Conservation (phyloP, 2,329 filamentous ascomycete species). For the Magnaporthiopsis poae region DNA sequence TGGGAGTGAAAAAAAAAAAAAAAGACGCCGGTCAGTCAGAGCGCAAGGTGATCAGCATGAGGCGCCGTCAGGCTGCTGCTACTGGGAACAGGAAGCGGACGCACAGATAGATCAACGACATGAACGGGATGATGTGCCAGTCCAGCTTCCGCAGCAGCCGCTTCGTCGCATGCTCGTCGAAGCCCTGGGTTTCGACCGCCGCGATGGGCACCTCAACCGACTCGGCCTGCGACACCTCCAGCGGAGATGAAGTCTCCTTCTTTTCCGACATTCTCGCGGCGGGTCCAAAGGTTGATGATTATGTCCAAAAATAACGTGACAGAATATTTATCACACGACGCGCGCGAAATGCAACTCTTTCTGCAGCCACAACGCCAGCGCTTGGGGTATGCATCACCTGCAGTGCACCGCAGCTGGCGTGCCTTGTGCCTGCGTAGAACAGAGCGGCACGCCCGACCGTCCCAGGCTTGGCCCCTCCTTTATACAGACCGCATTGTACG, state of each 20-base stretch:
- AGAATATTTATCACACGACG: too few relatives aligned
- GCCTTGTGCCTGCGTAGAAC: too few relatives aligned
- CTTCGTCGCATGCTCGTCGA: constrained; percentile 13
- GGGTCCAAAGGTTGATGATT: too few relatives aligned
- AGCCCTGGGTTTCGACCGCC: constrained; percentile 1
- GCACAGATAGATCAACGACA: constrained; percentile 25
- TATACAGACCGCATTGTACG: too few relatives aligned
- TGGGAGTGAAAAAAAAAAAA: too few relatives aligned
- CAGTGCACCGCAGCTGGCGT: too few relatives aligned
- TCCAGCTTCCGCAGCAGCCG: constrained; percentile 36
- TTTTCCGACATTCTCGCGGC: neutral
- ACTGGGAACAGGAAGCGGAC: neutral
- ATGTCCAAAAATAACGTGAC: too few relatives aligned
- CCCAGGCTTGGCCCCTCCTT: too few relatives aligned
- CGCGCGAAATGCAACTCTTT: too few relatives aligned
- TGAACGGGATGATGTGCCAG: constrained; percentile 36
- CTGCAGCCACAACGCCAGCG: too few relatives aligned
- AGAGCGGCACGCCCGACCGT: too few relatives aligned
- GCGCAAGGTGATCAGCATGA: neutral
- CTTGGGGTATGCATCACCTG: too few relatives aligned
- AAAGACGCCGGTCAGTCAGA: neutral
- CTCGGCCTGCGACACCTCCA: neutral
- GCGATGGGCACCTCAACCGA: neutral
- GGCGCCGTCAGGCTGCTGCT: neutral
- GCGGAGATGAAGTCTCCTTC: neutral